Evolutionary conservation across 768 basidiomycete genomes (phyloP).

Genomic region (Russula abietina): DNA sequence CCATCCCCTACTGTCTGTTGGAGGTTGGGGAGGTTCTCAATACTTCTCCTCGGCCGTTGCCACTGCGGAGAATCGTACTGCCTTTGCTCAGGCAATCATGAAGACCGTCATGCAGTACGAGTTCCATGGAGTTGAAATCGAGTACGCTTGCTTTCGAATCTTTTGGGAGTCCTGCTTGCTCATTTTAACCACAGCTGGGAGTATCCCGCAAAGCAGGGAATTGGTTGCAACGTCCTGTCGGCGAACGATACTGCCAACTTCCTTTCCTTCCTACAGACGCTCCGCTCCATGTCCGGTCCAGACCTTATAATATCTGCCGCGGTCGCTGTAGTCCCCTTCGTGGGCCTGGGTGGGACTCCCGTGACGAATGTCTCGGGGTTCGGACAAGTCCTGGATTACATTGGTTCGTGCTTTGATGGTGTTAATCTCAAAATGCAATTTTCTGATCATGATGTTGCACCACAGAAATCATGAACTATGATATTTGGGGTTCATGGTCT

Average conservation of each 20-base stretch:
- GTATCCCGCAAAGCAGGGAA: constrained; percentile 62
- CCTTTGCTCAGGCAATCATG: constrained; percentile 56
- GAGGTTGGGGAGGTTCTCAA: constrained; percentile 62
- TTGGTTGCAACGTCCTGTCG: constrained; percentile 60
- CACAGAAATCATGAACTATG: constrained; percentile 59
- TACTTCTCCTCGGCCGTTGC: constrained; percentile 60
- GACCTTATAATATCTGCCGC: constrained; percentile 56
- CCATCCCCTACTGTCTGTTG: constrained; percentile 54
- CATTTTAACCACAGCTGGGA: constrained; percentile 72
- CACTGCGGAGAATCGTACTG: constrained; percentile 49
- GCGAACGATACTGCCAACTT: constrained; percentile 67
- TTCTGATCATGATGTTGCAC: background rate
- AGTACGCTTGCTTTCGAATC: background rate
- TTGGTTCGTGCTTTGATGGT: constrained; percentile 29
- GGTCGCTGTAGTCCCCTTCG: constrained; percentile 44
- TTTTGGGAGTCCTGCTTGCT: background rate
- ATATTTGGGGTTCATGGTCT: constrained; percentile 50
- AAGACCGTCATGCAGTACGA: constrained; percentile 43
- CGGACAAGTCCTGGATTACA: constrained; percentile 60
- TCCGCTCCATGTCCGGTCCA: constrained; percentile 51
- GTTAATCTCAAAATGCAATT: background rate
- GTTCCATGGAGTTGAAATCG: too few relatives aligned
- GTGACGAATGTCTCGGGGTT: constrained; percentile 66
- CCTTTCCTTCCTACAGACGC: constrained; percentile 63
- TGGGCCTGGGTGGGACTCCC: constrained; percentile 47